Base-by-base conservation (phyloP, 345 rosid genomes). In the Boechera stricta region DNA sequence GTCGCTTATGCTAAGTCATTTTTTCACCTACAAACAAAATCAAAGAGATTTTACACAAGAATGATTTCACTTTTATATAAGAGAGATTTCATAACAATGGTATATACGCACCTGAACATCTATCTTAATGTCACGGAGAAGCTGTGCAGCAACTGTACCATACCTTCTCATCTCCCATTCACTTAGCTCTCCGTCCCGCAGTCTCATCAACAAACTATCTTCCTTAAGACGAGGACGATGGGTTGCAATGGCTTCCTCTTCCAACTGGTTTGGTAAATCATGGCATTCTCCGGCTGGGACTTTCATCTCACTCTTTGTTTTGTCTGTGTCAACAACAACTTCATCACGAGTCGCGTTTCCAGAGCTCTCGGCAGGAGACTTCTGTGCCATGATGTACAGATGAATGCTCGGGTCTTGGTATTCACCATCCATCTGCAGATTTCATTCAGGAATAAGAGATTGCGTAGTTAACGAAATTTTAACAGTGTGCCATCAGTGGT, bases 141-240 rank as follows among this genome's bases (percentile, higher is more conserved):
- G 97, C 75, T 97, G 87, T 15, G 97, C 98, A 44, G 98, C 97
- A 84, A 89, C 84, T 10, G 92, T 86, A 48, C 97, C 98, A 16
- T 85, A 84, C 82, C 97, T 87, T 82, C 98, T 88, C 51, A 87
- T 87, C 75, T 94, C 97, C 98, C 98, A 94, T 42, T 90, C 97
- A 26, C 89, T 89, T 53, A 91, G 90, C 66, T 86, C 79, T 16
- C 83, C 87, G 2, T 78, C 77, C 28, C 82, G 86, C 29, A 83
- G 68, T 71, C 78, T 83, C 44, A 62, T 79, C 33, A 51, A 33
- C 58, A 82, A 76, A 64, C 75, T 67, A 73, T 84, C 82, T 61
- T 79, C 81, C 49, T 61, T 61, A 4, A 72, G 82, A 38, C 54
- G 65, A 45, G 81, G 61, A 55, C 8, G 5, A 39, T 78, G 85